phyloP scores from a whole-genome alignment of 148 eudicot species.

The Pharnaceum exiguum region DNA sequence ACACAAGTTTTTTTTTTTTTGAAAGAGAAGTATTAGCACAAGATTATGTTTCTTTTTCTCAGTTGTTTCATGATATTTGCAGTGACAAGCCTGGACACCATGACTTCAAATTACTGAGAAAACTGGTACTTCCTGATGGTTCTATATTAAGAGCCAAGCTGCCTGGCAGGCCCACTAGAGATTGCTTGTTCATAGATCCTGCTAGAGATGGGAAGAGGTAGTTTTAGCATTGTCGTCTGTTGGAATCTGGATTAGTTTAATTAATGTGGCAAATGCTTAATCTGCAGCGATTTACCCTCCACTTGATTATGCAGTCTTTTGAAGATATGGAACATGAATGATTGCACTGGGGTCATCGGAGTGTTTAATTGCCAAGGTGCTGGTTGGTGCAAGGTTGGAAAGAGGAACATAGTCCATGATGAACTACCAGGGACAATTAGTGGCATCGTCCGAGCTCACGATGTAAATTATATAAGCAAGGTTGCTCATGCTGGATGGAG shows the following conservation, averaged over 20 bases:
- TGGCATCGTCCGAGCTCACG: slow-evolving; percentile 50
- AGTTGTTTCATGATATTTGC: slow-evolving; percentile 8
- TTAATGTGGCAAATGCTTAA: not conserved
- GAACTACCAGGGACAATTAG: slow-evolving; percentile 55
- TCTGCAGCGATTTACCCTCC: not conserved
- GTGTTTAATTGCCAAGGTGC: slow-evolving; percentile 96
- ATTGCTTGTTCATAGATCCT: slow-evolving; percentile 78
- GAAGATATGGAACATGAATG: slow-evolving; percentile 87
- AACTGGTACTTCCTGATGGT: slow-evolving; percentile 86
- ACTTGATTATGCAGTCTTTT: slow-evolving; percentile 39
- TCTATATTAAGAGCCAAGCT: slow-evolving; percentile 79
- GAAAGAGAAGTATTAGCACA: too few species aligned
- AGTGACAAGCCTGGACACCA: slow-evolving; percentile 93
- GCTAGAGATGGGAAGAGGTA: slow-evolving; percentile 82
- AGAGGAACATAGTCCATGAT: slow-evolving; percentile 71
- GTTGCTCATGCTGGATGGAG: slow-evolving; percentile 48
- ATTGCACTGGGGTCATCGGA: slow-evolving; percentile 72
- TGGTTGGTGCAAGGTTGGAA: slow-evolving; percentile 81
- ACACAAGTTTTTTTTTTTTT: not conserved
- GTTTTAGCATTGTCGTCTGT: not conserved
- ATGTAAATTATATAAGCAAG: slow-evolving; percentile 55
- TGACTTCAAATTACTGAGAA: slow-evolving; percentile 63
- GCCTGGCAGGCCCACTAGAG: slow-evolving; percentile 81
- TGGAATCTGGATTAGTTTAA: not conserved
- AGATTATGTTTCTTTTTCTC: not conserved